Evolutionary conservation across 768 basidiomycete genomes (phyloP), one percentile per base, ranked within the genome.

Genomic region (Russula lepida): DNA sequence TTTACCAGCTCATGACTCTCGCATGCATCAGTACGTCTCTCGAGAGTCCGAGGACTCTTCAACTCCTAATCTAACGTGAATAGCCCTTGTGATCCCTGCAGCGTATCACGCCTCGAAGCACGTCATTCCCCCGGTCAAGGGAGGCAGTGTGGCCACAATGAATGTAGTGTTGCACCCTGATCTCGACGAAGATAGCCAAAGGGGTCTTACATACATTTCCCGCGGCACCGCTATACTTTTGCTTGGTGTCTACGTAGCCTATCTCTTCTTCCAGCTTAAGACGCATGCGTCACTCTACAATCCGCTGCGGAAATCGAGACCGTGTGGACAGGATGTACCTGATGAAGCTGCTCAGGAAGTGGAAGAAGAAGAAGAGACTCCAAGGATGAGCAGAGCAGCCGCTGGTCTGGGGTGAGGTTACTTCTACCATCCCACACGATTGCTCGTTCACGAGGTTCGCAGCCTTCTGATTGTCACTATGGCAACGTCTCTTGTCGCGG

Each of bases 81-180:
- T 48, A 79, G 88, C 92, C 43, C 82, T 97, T 41, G 85, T 95
- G 67, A 89, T 95, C 60, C 93, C 93, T 33, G 93, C 94, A 41
- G 93, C 93, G 3, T 95, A 91, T 67, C 78, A 82, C 65, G 80
- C 77, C 67, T 77, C 83, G 25, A 68, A 74, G 39, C 59, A 64
- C 17, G 56, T 41, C 43, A 4, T 27, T 19, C 4, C 35, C n/a
- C 51, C 52, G 0, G 39, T 4, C 1, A 4, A 47, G 0, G 46
- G 55, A 21, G 39, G 25, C 2, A 33, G 44, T 4, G 6, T 64
- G 23, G 54, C n/a, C n/a, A 3, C 47, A 46, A 62, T 66, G 57
- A 66, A 59, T 49, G 68, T 56, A 33, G 62, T 62, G 4, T 64
- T 64, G 4, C 39, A 64, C 19, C 53, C 63, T 27, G 71, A 71